Conservation (phyloP, 2,329 filamentous ascomycete genomes). For the Alternaria sp. region DNA sequence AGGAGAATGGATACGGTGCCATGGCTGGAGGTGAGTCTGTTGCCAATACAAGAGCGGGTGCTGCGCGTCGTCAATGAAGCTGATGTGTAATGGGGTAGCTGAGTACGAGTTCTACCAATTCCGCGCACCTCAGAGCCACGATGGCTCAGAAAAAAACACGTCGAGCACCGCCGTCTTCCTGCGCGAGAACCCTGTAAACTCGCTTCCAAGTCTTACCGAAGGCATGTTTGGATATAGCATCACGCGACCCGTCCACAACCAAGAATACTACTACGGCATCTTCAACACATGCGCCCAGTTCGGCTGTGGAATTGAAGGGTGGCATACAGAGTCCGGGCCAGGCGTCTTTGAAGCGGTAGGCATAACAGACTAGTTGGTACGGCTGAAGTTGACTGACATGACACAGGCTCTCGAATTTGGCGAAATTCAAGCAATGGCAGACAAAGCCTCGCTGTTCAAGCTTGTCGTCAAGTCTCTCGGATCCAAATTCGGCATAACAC, state of each 20-base stretch:
- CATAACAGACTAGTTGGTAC: background rate
- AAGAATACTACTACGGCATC: slow-evolving; percentile 90
- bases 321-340: slow-evolving; percentile 94
- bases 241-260: slow-evolving; percentile 85
- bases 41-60: slow-evolving; percentile 17
- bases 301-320: slow-evolving; percentile 85
- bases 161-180: slow-evolving; percentile 79
- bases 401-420: slow-evolving; percentile 84
- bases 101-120: slow-evolving; percentile 98
- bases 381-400: slow-evolving; percentile 32
- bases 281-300: slow-evolving; percentile 83
- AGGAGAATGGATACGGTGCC: slow-evolving; percentile 75
- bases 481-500: slow-evolving; percentile 87
- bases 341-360: slow-evolving; percentile 90
- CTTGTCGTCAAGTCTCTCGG: slow-evolving; percentile 90
- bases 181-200: slow-evolving; percentile 73
- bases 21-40: slow-evolving; percentile 83
- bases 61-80: slow-evolving; percentile 29
- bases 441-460: slow-evolving; percentile 93
- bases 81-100: slow-evolving; percentile 61
- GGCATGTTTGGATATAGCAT: slow-evolving; percentile 97
- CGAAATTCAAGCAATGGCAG: slow-evolving; percentile 88
- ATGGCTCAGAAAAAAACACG: slow-evolving; percentile 65
- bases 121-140: slow-evolving; percentile 67
- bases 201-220: slow-evolving; percentile 83